These are phyloP conservation scores for Solanum chilense DNA, from an alignment of 257 asterid species.

Conservation along the genomic window DNA sequence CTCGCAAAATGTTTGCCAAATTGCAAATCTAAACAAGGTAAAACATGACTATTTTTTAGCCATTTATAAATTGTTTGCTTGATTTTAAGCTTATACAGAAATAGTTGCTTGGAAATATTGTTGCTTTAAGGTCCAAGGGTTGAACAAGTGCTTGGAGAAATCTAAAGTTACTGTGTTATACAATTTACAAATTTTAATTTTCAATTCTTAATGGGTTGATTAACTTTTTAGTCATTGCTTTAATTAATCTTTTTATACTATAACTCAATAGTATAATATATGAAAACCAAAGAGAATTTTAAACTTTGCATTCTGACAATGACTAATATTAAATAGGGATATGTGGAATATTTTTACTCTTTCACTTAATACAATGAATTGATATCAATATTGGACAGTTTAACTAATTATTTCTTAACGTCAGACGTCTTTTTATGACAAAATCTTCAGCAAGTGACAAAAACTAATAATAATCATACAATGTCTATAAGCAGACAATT, in stretches of 20 bases:
- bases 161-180: too few relatives aligned
- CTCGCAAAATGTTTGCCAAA: too few relatives aligned
- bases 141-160: too few relatives aligned
- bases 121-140: not conserved
- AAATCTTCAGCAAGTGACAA: not conserved
- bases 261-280: not conserved
- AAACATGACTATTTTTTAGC: too few relatives aligned
- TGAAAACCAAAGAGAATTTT: too few relatives aligned
- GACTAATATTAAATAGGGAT: too few relatives aligned
- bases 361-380: not conserved
- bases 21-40: too few relatives aligned
- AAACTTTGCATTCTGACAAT: not conserved
- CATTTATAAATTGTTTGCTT: too few relatives aligned
- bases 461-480: not conserved
- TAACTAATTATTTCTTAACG: not conserved
- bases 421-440: not conserved
- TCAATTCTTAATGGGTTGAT: not conserved
- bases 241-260: not conserved
- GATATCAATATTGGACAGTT: not conserved
- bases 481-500: not conserved
- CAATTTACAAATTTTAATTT: not conserved
- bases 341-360: not conserved
- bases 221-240: not conserved
- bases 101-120: not conserved
- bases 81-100: too few relatives aligned